Evolutionary conservation across 2,329 filamentous ascomycete genomes (phyloP).

Genomic region (Celoporthe dispersa): DNA sequence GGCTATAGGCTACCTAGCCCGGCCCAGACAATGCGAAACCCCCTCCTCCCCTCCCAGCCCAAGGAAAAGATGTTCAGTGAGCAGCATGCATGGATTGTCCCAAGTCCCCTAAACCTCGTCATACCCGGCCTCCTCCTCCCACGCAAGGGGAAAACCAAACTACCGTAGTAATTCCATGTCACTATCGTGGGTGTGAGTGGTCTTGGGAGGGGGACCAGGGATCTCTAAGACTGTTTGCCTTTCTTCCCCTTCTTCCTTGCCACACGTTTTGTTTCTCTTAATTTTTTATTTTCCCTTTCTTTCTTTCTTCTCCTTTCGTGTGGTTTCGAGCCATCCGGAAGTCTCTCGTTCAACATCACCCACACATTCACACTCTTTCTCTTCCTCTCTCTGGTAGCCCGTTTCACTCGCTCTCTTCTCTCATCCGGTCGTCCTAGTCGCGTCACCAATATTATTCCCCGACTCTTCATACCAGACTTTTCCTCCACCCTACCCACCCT

Average conservation of each 20-base stretch:
- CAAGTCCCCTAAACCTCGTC: background rate
- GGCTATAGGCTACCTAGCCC: background rate
- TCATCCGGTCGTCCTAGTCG: background rate
- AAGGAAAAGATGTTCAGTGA: background rate
- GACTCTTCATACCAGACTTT: background rate
- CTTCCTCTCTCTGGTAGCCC: background rate
- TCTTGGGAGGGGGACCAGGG: background rate
- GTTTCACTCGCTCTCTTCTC: constrained; percentile 4
- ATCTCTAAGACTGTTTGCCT: background rate
- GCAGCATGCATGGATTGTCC: background rate
- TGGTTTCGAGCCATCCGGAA: background rate
- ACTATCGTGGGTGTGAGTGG: background rate
- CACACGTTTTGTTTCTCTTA: background rate
- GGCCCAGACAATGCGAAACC: background rate
- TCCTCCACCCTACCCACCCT: background rate
- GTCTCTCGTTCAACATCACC: background rate
- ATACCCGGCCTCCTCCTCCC: background rate
- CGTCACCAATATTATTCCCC: background rate
- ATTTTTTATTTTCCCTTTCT: background rate
- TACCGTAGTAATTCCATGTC: background rate
- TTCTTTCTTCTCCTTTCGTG: background rate
- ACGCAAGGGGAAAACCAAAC: background rate
- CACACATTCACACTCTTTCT: background rate
- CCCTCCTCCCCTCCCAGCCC: background rate
- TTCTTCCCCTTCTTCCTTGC: background rate